Percentiles rank a stretch among this genome's conserved stretches.
These are phyloP conservation scores for Centrapalus pauciflorus DNA, from an alignment of 129 eudicot species.

Conservation along the genomic window DNA sequence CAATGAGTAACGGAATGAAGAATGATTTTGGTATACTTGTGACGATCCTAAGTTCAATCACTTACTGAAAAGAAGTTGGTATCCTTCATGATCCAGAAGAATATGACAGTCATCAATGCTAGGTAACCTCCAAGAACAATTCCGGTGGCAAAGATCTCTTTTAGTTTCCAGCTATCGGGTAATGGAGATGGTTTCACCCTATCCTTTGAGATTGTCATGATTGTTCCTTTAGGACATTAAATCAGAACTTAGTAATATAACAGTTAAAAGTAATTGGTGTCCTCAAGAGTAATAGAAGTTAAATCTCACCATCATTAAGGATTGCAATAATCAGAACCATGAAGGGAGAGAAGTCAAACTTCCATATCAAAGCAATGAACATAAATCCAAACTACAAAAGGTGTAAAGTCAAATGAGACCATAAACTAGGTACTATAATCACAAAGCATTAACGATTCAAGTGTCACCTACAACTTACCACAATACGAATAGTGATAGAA, in stretches of 20 bases:
- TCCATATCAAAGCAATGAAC: conserved; percentile 97
- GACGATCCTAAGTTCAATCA: not conserved
- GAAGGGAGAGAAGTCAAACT: conserved; percentile 92
- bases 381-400: conserved; percentile 80
- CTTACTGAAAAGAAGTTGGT: conserved; percentile 84
- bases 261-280: not conserved
- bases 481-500: conserved; percentile 97
- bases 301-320: conserved; percentile 73
- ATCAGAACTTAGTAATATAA: not conserved
- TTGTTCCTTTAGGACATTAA: conserved; percentile 53
- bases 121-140: conserved; percentile 87
- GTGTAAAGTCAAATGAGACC: not conserved
- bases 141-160: conserved; percentile 95
- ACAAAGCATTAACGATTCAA: not conserved
- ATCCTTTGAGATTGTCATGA: conserved; percentile 98
- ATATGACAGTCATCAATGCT: conserved; percentile 90
- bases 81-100: conserved; percentile 86
- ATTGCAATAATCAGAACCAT: conserved; percentile 99
- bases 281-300: not conserved
- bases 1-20: not conserved
- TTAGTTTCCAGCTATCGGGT: conserved; percentile 97
- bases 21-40: not conserved
- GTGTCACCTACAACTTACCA: conserved; percentile 59
- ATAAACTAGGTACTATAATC: not conserved
- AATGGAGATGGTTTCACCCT: conserved; percentile 94